Conservation (phyloP, 2,329 filamentous ascomycete species). For the Calonectria honghensis region DNA sequence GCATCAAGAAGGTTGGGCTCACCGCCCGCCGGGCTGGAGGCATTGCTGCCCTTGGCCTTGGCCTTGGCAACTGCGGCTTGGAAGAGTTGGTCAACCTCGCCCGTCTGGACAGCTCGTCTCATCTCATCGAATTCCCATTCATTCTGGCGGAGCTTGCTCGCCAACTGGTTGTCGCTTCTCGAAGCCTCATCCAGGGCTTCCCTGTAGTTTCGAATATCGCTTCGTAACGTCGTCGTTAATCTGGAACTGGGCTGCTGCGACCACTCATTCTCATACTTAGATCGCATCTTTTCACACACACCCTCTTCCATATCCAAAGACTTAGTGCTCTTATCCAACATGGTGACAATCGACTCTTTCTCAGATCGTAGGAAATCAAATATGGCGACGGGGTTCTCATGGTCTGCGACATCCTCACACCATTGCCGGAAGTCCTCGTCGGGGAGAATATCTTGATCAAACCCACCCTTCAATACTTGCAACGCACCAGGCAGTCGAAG, state of each 20-base stretch:
- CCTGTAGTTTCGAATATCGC: slow-evolving; percentile 90
- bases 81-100: slow-evolving; percentile 91
- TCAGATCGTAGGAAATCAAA: slow-evolving; percentile 87
- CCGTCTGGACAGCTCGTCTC: slow-evolving; percentile 89
- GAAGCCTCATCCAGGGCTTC: slow-evolving; percentile 93
- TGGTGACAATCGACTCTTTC: slow-evolving; percentile 82
- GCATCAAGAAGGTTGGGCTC: slow-evolving; percentile 92
- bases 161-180: slow-evolving; percentile 89
- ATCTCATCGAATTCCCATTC: slow-evolving; percentile 96
- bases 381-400: slow-evolving; percentile 85
- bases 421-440: slow-evolving; percentile 95
- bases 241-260: slow-evolving; percentile 96
- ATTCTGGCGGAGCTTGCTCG: slow-evolving; percentile 88
- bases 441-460: slow-evolving; percentile 90
- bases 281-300: slow-evolving; percentile 99
- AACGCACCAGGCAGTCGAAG: slow-evolving; percentile 91
- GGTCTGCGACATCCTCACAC: slow-evolving; percentile 93
- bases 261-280: slow-evolving; percentile 97
- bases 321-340: slow-evolving; percentile 87
- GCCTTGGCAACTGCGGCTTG: slow-evolving; percentile 89
- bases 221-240: slow-evolving; percentile 89
- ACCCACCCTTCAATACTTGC: slow-evolving; percentile 92
- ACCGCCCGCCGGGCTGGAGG: slow-evolving; percentile 74
- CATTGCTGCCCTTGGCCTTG: slow-evolving; percentile 78
- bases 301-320: slow-evolving; percentile 98